phyloP scores from a whole-genome alignment of 441 rosid genomes.

The Francoa sonchifolia region DNA sequence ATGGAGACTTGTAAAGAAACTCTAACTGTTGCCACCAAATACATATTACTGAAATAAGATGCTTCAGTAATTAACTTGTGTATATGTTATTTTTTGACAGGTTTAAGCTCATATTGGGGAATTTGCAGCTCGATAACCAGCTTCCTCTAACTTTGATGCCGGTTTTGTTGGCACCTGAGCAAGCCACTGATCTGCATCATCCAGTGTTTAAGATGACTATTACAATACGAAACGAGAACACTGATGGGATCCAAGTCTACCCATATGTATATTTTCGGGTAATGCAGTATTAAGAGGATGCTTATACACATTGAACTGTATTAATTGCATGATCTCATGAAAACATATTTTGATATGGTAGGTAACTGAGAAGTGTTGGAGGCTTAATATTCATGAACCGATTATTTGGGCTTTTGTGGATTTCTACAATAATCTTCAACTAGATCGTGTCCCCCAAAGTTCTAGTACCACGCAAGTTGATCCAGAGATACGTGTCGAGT shows the following conservation, averaged over 20 bases:
- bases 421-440: constrained; percentile 74
- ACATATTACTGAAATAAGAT: constrained; percentile 1
- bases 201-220: constrained; percentile 94
- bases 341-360: constrained; percentile 19
- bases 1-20: too few species aligned
- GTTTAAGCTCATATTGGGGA: constrained; percentile 87
- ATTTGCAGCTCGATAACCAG: constrained; percentile 91
- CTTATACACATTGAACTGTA: constrained; percentile 8
- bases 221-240: constrained; percentile 64
- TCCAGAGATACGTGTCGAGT: constrained; percentile 94
- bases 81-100: constrained; percentile 32
- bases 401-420: constrained; percentile 83
- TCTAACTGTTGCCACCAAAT: not conserved
- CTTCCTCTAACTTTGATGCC: constrained; percentile 95
- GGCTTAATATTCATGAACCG: constrained; percentile 95
- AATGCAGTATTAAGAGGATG: constrained; percentile 25
- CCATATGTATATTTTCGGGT: constrained; percentile 92
- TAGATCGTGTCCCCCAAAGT: constrained; percentile 68
- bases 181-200: constrained; percentile 53
- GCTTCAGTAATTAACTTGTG: constrained; percentile 6
- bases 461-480: constrained; percentile 75
- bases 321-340: constrained; percentile 8
- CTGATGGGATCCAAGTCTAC: constrained; percentile 71
- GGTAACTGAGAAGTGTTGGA: constrained; percentile 89
- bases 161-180: constrained; percentile 84